Conservation (phyloP, 768 basidiomycete genomes). For the Grammothele lineata region DNA sequence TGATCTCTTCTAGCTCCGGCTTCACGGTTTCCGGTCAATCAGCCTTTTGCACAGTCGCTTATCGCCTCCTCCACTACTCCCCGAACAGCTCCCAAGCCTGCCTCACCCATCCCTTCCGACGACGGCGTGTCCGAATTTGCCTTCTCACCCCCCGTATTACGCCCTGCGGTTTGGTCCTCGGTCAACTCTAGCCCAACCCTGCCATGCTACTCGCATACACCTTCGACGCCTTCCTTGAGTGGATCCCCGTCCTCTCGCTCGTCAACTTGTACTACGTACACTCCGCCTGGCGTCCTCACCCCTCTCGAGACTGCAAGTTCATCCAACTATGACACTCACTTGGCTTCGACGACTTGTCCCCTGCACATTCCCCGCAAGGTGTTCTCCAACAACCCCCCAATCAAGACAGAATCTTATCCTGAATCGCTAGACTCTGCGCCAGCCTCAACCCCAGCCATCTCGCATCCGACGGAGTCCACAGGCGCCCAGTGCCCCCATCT, state of each 20-base stretch:
- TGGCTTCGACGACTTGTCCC: no score
- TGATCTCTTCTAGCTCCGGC: no score
- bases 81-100: neutral
- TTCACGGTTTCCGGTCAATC: no score
- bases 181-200: neutral
- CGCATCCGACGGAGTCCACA: neutral
- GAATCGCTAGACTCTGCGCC: neutral
- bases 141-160: constrained; percentile 4
- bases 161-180: constrained; percentile 11
- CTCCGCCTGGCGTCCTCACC: constrained; percentile 1
- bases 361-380: neutral
- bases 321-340: neutral
- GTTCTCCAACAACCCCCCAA: neutral
- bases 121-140: no score
- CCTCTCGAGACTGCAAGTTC: no score
- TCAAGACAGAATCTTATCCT: constrained; percentile 3
- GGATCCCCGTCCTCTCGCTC: constrained; percentile 2
- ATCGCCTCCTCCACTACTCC: neutral
- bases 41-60: no score
- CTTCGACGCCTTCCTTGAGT: neutral
- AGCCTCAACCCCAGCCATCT: neutral
- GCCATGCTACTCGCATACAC: neutral
- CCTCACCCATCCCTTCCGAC: neutral
- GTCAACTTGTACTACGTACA: neutral
- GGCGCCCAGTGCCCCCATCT: neutral